These are phyloP conservation scores for Pyrus hybrid DNA, from an alignment of 331 rosid species.

Conservation along the genomic window DNA sequence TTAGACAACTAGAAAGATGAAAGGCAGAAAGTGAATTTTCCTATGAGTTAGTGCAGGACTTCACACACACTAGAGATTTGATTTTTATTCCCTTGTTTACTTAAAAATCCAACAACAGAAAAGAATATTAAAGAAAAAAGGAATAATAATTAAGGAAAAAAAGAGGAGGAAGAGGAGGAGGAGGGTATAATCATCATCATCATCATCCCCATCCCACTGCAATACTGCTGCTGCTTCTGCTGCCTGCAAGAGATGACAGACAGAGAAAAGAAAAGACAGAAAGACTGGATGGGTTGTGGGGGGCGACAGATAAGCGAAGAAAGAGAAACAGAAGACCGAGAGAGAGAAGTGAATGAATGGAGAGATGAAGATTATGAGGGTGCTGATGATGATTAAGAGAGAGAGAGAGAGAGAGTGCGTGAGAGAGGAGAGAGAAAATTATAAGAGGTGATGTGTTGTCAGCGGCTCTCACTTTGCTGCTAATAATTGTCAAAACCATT, in stretches of 20 bases:
- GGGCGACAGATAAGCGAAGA: slow-evolving; percentile 23
- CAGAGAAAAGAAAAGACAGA: neutral
- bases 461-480: slow-evolving; percentile 44
- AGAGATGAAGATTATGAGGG: too few relatives aligned
- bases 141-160: neutral
- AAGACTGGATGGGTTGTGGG: slow-evolving; percentile 19
- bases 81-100: slow-evolving; percentile 9
- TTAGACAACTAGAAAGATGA: slow-evolving; percentile 37
- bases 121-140: neutral
- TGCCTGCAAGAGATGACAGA: slow-evolving; percentile 9
- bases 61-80: slow-evolving; percentile 21
- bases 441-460: slow-evolving; percentile 30
- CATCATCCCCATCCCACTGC: slow-evolving; percentile 18
- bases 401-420: neutral
- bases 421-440: neutral
- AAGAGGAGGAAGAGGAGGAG: neutral
- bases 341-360: too few relatives aligned
- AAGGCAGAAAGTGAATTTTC: slow-evolving; percentile 32
- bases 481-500: slow-evolving; percentile 26
- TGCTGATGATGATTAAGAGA: too few relatives aligned
- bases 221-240: slow-evolving; percentile 9
- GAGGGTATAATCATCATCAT: slow-evolving; percentile 9
- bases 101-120: neutral
- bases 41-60: slow-evolving; percentile 36
- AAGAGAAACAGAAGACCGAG: neutral